Evolutionary conservation across 345 rosid genomes (phyloP).

Genomic region (Rubroshorea leprosula): DNA sequence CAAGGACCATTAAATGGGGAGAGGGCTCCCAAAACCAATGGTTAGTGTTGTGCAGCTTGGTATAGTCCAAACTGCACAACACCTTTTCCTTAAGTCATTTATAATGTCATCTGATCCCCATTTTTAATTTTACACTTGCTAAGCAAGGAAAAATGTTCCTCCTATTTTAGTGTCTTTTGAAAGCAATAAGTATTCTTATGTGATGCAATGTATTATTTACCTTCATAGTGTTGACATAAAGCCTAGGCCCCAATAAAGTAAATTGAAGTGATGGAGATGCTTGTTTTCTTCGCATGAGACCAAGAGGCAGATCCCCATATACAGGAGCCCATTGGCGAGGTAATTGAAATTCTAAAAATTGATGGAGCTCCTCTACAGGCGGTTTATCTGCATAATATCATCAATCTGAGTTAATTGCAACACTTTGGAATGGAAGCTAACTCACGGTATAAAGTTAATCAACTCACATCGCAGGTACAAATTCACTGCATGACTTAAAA

Average conservation of each 20-base stretch:
- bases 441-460: constrained; percentile 3
- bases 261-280: constrained; percentile 75
- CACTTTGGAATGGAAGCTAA: background rate
- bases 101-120: too few species aligned
- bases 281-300: constrained; percentile 59
- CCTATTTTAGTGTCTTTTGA: too few species aligned
- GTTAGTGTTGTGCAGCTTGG: too few species aligned
- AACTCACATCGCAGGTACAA: constrained; percentile 86
- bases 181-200: background rate
- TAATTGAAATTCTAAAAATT: constrained; percentile 89
- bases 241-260: constrained; percentile 86
- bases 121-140: too few species aligned
- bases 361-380: constrained; percentile 79
- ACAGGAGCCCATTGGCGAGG: constrained; percentile 98
- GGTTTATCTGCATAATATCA: constrained; percentile 77
- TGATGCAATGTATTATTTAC: constrained; percentile 40
- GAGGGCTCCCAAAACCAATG: too few species aligned
- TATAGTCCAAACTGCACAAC: too few species aligned
- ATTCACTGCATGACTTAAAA: constrained; percentile 81
- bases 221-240: constrained; percentile 66
- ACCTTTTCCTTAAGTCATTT: too few species aligned
- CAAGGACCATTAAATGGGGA: too few species aligned
- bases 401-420: background rate
- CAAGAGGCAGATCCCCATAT: constrained; percentile 86
- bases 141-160: too few species aligned